phyloP scores from a whole-genome alignment of 805 yeast genomes.

The Yamadazyma olivae region DNA sequence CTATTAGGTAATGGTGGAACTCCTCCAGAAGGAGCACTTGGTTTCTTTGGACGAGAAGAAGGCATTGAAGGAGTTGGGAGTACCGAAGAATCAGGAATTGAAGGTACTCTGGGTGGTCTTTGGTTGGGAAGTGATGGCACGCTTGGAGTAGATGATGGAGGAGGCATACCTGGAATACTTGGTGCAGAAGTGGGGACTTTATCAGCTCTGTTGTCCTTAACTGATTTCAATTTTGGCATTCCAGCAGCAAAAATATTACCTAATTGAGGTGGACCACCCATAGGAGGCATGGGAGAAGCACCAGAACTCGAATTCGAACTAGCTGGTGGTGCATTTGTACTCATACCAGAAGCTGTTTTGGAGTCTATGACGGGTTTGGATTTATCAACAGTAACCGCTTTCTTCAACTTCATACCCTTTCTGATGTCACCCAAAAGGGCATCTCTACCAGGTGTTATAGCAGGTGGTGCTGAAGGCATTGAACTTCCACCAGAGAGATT shows the following conservation, averaged over 20 bases:
- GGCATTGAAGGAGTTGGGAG: constrained; percentile 6
- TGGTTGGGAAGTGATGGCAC: constrained; percentile 2
- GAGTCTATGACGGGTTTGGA: constrained; percentile 58
- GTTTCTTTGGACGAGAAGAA: constrained; percentile 2
- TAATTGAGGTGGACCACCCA: constrained; percentile 46
- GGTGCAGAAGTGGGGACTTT: constrained; percentile 39
- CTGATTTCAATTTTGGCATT: constrained; percentile 61
- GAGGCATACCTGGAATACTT: constrained; percentile 22
- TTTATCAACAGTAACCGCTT: constrained; percentile 43
- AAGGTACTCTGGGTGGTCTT: neutral
- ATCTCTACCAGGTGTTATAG: constrained; percentile 31
- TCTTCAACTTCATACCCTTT: constrained; percentile 46
- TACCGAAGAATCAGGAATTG: neutral
- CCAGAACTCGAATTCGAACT: constrained; percentile 4
- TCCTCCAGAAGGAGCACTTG: constrained; percentile 14
- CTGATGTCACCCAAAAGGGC: constrained; percentile 78
- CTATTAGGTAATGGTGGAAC: constrained; percentile 15
- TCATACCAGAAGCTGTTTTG: constrained; percentile 35
- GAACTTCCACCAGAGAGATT: constrained; percentile 3
- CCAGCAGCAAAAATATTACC: constrained; percentile 79
- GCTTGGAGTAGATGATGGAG: constrained; percentile 11
- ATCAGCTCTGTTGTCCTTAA: constrained; percentile 34
- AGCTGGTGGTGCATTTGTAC: constrained; percentile 12
- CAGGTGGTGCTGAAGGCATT: constrained; percentile 17
- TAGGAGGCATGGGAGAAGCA: constrained; percentile 15